Evolutionary conservation across 768 basidiomycete genomes (phyloP), one percentile per base, ranked within the genome.

Genomic region (Trametes cingulata): DNA sequence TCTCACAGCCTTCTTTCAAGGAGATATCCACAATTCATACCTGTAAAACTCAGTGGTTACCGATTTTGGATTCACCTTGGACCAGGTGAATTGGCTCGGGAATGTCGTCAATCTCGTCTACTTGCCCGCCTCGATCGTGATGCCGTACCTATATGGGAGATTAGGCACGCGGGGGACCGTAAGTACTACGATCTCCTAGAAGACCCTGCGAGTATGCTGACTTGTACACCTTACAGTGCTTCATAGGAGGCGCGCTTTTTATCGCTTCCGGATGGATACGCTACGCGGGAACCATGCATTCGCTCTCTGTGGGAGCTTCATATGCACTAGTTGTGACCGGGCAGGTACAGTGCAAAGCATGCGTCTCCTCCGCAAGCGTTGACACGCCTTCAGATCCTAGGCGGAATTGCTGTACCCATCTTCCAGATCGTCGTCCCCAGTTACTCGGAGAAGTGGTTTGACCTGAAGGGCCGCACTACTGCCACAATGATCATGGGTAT

Each of bases 381-480:
- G 22, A 24, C 20, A 9, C 14, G 27, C 13, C 20, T 14, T 27
- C 57, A 91, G 90, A 64, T 86, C 15, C 78, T 92, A 40, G 78
- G 82, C 7, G 83, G 82, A 1, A 71, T 90, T 46, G 77, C 88
- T 2, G 88, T 91, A 67, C 85, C 91, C 2, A 75, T 86, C 14
- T 93, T 84, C 71, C 90, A 91, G 73, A 82, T 93, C 24, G 74
- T 93, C 9, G 88, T 88, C 6, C 90, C 92, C 1, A 86, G 83
- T 52, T 94, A 88, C 72, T 92, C 91, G 0, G 89, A 94, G 69
- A 82, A 75, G 33, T 94, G 92, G 92, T 94, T 94, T 67, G 85
- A 88, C 61, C 73, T 92, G 47, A 77, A 82, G 59, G 85, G 87
- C 14, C 80, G 92, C 41, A 92, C 88, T 2, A 93, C 91, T 0